Evolutionary conservation across 2,329 filamentous ascomycete genomes (phyloP).

Genomic region (Penicillium vulpinum): DNA sequence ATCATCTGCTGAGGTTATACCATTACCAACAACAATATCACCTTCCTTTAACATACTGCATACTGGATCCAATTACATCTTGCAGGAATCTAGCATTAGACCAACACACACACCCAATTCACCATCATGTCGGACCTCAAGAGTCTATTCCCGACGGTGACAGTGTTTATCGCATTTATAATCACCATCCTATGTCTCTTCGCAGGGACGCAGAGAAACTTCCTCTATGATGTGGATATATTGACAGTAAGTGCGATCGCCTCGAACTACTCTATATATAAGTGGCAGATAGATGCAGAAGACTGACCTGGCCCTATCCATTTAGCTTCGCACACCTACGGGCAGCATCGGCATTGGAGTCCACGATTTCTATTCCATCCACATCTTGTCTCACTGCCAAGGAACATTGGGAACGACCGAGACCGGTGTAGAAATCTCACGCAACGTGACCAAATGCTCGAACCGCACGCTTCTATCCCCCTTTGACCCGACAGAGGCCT

Average conservation of each 20-base stretch:
- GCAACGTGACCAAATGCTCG: constrained; percentile 58
- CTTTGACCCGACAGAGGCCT: constrained; percentile 55
- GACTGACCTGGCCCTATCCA: constrained; percentile 35
- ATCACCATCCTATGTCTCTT: constrained; percentile 62
- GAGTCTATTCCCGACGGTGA: constrained; percentile 50
- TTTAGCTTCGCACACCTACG: constrained; percentile 37
- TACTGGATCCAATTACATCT: neutral
- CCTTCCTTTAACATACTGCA: neutral
- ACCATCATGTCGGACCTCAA: constrained; percentile 18
- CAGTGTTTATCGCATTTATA: constrained; percentile 56
- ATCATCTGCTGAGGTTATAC: neutral
- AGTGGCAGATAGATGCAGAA: neutral
- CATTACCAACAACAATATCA: too few species aligned
- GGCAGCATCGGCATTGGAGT: constrained; percentile 54
- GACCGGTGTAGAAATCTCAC: constrained; percentile 38
- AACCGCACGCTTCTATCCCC: constrained; percentile 55
- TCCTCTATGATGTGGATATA: constrained; percentile 59
- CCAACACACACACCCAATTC: neutral
- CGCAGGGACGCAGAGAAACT: constrained; percentile 57
- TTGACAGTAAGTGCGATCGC: constrained; percentile 50
- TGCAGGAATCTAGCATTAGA: neutral
- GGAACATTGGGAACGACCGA: constrained; percentile 41
- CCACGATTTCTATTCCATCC: constrained; percentile 62
- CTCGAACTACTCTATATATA: neutral
- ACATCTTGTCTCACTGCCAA: constrained; percentile 62